phyloP scores from a whole-genome alignment of 768 basidiomycete species.

The Arthromyces matolae region DNA sequence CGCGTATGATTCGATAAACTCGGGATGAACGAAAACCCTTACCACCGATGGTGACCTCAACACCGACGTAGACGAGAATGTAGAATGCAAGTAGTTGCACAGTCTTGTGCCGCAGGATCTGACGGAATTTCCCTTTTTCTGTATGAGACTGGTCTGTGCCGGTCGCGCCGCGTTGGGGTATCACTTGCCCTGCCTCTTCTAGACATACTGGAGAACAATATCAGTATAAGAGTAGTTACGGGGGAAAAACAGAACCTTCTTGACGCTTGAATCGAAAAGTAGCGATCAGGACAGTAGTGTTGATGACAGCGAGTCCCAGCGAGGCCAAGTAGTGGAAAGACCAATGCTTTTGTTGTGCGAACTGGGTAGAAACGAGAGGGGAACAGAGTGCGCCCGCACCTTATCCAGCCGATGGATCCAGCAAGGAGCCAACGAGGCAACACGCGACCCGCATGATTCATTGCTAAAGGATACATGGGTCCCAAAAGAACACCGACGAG shows the following conservation, averaged over 20 bases:
- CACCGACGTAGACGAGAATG: slow-evolving; percentile 64
- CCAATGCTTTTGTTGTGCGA: slow-evolving; percentile 63
- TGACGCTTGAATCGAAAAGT: slow-evolving; percentile 71
- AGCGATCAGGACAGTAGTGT: slow-evolving; percentile 44
- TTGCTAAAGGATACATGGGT: slow-evolving; percentile 69
- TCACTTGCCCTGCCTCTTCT: slow-evolving; percentile 41
- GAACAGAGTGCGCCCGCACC: slow-evolving; percentile 64
- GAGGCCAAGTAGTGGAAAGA: slow-evolving; percentile 76
- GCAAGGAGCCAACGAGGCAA: slow-evolving; percentile 69
- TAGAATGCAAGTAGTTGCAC: slow-evolving; percentile 66
- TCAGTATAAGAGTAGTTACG: not conserved
- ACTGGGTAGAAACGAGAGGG: slow-evolving; percentile 81
- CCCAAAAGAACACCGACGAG: slow-evolving; percentile 68
- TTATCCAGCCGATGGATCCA: slow-evolving; percentile 69
- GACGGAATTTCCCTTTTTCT: slow-evolving; percentile 34
- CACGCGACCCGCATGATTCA: slow-evolving; percentile 67
- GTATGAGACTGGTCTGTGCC: slow-evolving; percentile 19
- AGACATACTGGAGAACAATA: slow-evolving; percentile 40
- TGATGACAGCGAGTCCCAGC: slow-evolving; percentile 59
- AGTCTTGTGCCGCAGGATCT: slow-evolving; percentile 48
- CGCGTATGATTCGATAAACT: not conserved
- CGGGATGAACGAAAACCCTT: not conserved
- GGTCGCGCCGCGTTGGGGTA: slow-evolving; percentile 25
- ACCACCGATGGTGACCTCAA: slow-evolving; percentile 61
- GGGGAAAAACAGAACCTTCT: slow-evolving; percentile 46